Evolutionary conservation across 176 grass and related monocot genomes (phyloP).

Genomic region (Cocos nucifera): DNA sequence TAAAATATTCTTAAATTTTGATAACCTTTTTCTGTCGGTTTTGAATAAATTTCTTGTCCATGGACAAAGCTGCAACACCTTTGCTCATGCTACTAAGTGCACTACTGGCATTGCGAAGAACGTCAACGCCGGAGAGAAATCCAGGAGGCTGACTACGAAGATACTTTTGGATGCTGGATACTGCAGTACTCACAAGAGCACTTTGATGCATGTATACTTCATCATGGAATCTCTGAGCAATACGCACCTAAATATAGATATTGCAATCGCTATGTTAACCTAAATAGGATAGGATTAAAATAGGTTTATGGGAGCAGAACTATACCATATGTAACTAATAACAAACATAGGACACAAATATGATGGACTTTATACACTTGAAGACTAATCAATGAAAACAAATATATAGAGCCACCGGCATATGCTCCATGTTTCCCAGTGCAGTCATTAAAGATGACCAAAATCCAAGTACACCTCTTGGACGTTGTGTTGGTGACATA

Average conservation of each 20-base stretch:
- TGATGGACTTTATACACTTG: neutral
- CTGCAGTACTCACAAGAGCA: slow-evolving; percentile 58
- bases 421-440: slow-evolving; percentile 97
- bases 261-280: too few species aligned
- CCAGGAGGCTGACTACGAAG: slow-evolving; percentile 92
- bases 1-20: neutral
- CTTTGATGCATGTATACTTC: slow-evolving; percentile 91
- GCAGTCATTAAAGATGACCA: slow-evolving; percentile 99
- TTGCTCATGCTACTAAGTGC: slow-evolving; percentile 99
- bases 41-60: slow-evolving; percentile 99
- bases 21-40: slow-evolving; percentile 69
- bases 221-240: slow-evolving; percentile 75
- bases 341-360: neutral
- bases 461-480: slow-evolving; percentile 96
- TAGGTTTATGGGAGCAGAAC: too few species aligned
- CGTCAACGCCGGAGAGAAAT: slow-evolving; percentile 94
- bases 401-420: slow-evolving; percentile 59
- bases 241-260: slow-evolving; percentile 47
- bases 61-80: slow-evolving; percentile 91
- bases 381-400: slow-evolving; percentile 9
- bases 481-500: slow-evolving; percentile 92
- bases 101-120: slow-evolving; percentile 98
- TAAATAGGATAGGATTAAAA: too few species aligned
- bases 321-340: neutral
- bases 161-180: slow-evolving; percentile 89